Percentiles rank a stretch among this genome's conserved stretches.
These are phyloP conservation scores for Psidium friedrichsthalianum DNA, from an alignment of 345 rosid genomes.

Conservation along the genomic window DNA sequence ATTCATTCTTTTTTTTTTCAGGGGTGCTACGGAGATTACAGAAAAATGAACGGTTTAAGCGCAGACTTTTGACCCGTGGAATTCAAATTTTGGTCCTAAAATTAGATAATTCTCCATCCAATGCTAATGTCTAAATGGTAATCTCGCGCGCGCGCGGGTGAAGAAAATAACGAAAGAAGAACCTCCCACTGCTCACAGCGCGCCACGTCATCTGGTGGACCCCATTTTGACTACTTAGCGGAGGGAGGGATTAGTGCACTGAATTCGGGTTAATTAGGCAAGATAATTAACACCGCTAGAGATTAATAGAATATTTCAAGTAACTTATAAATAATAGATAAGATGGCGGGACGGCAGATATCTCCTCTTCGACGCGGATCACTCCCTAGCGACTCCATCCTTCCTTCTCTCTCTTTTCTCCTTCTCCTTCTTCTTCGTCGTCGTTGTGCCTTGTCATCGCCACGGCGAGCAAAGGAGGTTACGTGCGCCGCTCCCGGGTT, in stretches of 20 bases:
- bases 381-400: not conserved
- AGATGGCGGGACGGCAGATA: not conserved
- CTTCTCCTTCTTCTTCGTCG: not conserved
- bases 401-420: too few species aligned
- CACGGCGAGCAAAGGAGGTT: not conserved
- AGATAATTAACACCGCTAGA: not conserved
- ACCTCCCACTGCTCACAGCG: not conserved
- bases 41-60: too few species aligned
- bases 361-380: not conserved
- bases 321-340: not conserved
- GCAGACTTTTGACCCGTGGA: too few species aligned
- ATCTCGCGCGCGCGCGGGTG: not conserved
- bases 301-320: too few species aligned
- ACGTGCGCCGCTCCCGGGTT: not conserved
- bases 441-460: not conserved
- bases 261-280: not conserved
- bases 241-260: too few species aligned
- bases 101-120: too few species aligned
- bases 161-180: not conserved
- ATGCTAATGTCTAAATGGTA: too few species aligned
- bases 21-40: too few species aligned
- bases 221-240: not conserved
- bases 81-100: too few species aligned
- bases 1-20: too few species aligned
- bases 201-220: not conserved